Evolutionary conservation across 2,329 filamentous ascomycete species (phyloP), one percentile per base, ranked within the genome.

Genomic region (Trichoderma sp.): DNA sequence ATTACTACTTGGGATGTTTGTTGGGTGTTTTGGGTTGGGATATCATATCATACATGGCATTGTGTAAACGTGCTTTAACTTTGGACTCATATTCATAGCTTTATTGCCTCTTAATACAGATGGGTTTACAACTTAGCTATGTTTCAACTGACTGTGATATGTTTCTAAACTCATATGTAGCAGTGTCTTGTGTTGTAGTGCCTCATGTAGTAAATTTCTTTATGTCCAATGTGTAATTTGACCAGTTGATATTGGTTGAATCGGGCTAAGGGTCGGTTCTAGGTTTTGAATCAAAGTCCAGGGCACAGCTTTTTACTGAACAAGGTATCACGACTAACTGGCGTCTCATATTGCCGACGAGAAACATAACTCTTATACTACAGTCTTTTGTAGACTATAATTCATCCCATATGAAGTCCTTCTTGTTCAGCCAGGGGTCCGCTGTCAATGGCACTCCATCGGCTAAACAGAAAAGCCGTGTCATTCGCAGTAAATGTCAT

Each of bases 1-100:
- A n/a, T 53, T 23, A 23, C 7, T 32, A 13, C 2, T 34, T 53
- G 43, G 62, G 28, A 17, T 23, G 11, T 30, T 34, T 4, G n/a
- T 55, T 43, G 53, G 32, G 30, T 65, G 62, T 66, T 59, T 67
- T 67, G 64, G 64, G 11, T 58, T 50, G 43, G 34, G 34, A 58
- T 55, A 66, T 58, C 23, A 23, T 23, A 23, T n/a, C 23, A 23
- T 43, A 26, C 43, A 43, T 23, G 36, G 13, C 57, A 23, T 43
- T 43, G 34, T 55, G 32, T 39, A 58, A 20, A 30, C 30, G 20
- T 32, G 20, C 26, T 32, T 23, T 12, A 32, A 32, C 28, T 2
- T 28, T 32, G 39, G 39, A 43, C 50, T 28, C 17, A 11, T n/a
- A 7, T 17, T 30, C n/a, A 47, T 13, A 23, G 43, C 43, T 53